Evolutionary conservation across 345 rosid species (phyloP).

Genomic region (Geranium rotundifolium): DNA sequence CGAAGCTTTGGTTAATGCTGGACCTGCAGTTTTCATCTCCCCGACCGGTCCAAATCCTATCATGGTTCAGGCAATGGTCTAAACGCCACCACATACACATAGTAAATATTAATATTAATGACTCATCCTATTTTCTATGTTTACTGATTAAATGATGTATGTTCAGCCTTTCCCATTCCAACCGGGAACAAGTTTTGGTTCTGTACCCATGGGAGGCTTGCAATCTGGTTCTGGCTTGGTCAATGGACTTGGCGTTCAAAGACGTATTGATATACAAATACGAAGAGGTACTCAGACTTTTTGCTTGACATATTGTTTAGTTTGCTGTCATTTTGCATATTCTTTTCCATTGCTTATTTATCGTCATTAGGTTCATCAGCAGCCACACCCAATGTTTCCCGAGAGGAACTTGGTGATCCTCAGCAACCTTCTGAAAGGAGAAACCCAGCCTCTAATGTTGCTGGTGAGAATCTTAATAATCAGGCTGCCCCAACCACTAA

Average conservation of each 20-base stretch:
- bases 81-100: not conserved
- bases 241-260: conserved; percentile 42
- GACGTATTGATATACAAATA: conserved; percentile 73
- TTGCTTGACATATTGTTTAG: not conserved
- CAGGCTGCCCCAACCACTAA: conserved; percentile 31
- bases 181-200: conserved; percentile 41
- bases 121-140: conserved; percentile 5
- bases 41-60: conserved; percentile 66
- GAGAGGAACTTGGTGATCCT: no score
- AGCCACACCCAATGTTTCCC: not conserved
- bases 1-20: conserved; percentile 69
- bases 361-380: conserved; percentile 30
- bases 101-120: not conserved
- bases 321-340: not conserved
- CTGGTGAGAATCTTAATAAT: conserved; percentile 18
- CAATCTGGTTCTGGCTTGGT: conserved; percentile 42
- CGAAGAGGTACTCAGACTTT: conserved; percentile 38
- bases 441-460: conserved; percentile 19
- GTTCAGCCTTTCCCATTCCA: conserved; percentile 65
- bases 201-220: conserved; percentile 35
- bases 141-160: conserved; percentile 14
- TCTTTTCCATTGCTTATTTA: not conserved
- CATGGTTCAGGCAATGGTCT: conserved; percentile 59
- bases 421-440: no score
- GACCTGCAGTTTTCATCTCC: conserved; percentile 65